These are phyloP conservation scores for Prototheca wickerhamii DNA, from an alignment of 163 green algal species.

Conservation along the genomic window DNA sequence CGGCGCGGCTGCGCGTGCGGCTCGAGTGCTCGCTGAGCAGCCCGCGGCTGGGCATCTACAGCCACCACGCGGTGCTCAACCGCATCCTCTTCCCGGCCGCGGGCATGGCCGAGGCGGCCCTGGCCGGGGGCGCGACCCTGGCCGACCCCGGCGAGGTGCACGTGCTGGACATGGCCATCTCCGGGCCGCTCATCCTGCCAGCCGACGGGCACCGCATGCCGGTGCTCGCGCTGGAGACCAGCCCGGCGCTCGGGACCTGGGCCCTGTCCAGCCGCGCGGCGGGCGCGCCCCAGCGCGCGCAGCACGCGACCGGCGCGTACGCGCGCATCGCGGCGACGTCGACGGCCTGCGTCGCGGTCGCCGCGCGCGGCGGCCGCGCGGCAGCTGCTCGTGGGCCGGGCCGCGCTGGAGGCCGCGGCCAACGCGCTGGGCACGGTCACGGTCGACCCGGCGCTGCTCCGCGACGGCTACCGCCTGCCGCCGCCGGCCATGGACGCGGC, in stretches of 20 bases:
- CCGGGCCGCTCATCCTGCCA: slow-evolving; percentile 17
- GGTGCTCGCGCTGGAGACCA: background rate
- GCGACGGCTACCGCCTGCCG: slow-evolving; percentile 35
- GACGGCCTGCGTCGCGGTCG: background rate
- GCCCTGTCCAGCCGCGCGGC: background rate
- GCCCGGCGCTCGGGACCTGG: background rate
- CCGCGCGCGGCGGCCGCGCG: background rate
- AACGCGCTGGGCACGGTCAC: slow-evolving; percentile 10
- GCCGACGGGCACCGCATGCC: background rate
- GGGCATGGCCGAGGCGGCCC: slow-evolving; percentile 47
- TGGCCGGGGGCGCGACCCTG: slow-evolving; percentile 14
- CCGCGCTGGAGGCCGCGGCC: background rate
- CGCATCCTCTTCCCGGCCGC: slow-evolving; percentile 55
- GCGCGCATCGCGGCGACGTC: background rate
- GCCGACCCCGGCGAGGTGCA: background rate
- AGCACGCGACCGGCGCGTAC: background rate
- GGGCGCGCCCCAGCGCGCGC: background rate
- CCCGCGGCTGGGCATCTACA: slow-evolving; percentile 12
- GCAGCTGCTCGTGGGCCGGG: slow-evolving; percentile 1
- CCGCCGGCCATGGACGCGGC: slow-evolving; percentile 46
- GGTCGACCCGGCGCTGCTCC: background rate
- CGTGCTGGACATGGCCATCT: slow-evolving; percentile 22
- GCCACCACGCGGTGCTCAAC: slow-evolving; percentile 37
- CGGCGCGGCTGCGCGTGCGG: background rate
- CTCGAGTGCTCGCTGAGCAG: slow-evolving; percentile 17